phyloP scores from a whole-genome alignment of 805 yeast genomes.

The Myxozyma vanderwaltii region DNA sequence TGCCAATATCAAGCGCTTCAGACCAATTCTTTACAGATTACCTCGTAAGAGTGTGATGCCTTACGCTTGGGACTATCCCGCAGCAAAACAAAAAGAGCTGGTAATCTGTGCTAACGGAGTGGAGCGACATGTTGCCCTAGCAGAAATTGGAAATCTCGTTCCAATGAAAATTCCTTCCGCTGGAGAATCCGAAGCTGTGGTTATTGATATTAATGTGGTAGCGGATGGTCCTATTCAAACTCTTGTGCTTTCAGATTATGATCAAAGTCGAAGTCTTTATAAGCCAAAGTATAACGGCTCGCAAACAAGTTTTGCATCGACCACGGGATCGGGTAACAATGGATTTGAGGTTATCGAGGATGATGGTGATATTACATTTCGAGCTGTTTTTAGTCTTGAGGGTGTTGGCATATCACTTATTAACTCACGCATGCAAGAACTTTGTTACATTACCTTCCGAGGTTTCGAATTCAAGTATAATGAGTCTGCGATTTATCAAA shows the following conservation, averaged over 20 bases:
- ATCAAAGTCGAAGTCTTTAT: conserved; percentile 74
- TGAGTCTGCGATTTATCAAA: conserved; percentile 82
- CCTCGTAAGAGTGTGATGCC: conserved; percentile 96
- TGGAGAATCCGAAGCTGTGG: conserved; percentile 45
- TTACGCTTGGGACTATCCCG: conserved; percentile 96
- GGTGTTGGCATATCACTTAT: conserved; percentile 89
- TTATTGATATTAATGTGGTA: conserved; percentile 80
- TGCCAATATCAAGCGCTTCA: conserved; percentile 46
- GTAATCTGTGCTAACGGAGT: conserved; percentile 70
- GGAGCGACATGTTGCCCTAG: conserved; percentile 78
- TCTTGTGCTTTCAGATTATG: conserved; percentile 78
- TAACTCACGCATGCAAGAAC: conserved; percentile 68
- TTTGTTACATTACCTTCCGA: conserved; percentile 77
- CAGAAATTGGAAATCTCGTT: conserved; percentile 87
- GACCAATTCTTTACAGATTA: conserved; percentile 75
- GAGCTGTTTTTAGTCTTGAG: conserved; percentile 60
- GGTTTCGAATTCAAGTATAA: conserved; percentile 81
- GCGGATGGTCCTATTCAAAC: conserved; percentile 97
- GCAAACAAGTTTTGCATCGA: conserved; percentile 23
- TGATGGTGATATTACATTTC: conserved; percentile 56
- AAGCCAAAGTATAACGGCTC: conserved; percentile 47
- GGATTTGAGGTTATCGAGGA: conserved; percentile 45
- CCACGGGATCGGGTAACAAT: conserved; percentile 14
- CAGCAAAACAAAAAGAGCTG: conserved; percentile 80
- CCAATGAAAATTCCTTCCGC: conserved; percentile 74